Evolutionary conservation across 148 eudicot genomes (phyloP).

Genomic region (Arctostaphylos glauca): DNA sequence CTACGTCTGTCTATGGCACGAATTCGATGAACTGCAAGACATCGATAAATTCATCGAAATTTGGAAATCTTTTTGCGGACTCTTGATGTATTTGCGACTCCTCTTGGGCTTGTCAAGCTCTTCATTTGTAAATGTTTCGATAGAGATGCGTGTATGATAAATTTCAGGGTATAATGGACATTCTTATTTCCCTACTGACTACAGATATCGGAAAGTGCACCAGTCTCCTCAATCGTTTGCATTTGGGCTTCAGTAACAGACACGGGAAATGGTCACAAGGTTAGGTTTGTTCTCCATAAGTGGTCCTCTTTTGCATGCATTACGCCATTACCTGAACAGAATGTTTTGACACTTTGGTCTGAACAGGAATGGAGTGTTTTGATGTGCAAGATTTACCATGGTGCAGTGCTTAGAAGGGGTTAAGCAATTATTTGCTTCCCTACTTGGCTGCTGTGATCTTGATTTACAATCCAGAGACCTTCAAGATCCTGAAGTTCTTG

Average conservation of each 20-base stretch:
- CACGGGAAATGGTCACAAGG: slow-evolving; percentile 77
- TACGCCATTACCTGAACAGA: background rate
- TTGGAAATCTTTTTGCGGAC: background rate
- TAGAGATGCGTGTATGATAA: background rate
- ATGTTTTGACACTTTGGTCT: slow-evolving; percentile 18
- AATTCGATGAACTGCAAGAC: too few species aligned
- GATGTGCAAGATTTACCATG: slow-evolving; percentile 68
- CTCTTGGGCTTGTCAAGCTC: slow-evolving; percentile 8
- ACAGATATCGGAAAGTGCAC: slow-evolving; percentile 17
- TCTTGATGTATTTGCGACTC: background rate
- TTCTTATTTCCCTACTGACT: slow-evolving; percentile 13
- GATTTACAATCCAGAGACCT: slow-evolving; percentile 67
- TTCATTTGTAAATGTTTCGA: background rate
- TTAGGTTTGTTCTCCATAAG: slow-evolving; percentile 17
- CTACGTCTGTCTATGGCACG: too few species aligned
- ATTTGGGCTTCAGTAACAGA: slow-evolving; percentile 19
- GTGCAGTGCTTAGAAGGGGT: slow-evolving; percentile 83
- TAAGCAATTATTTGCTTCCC: slow-evolving; percentile 70
- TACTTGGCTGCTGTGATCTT: slow-evolving; percentile 73
- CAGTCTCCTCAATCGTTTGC: slow-evolving; percentile 13
- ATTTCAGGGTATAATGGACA: background rate
- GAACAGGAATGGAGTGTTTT: slow-evolving; percentile 70
- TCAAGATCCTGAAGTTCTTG: slow-evolving; percentile 80
- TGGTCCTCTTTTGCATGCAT: slow-evolving; percentile 1
- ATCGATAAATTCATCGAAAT: too few species aligned